phyloP scores from a whole-genome alignment of 1,139 yeast genomes.

The Pichia sp. region DNA sequence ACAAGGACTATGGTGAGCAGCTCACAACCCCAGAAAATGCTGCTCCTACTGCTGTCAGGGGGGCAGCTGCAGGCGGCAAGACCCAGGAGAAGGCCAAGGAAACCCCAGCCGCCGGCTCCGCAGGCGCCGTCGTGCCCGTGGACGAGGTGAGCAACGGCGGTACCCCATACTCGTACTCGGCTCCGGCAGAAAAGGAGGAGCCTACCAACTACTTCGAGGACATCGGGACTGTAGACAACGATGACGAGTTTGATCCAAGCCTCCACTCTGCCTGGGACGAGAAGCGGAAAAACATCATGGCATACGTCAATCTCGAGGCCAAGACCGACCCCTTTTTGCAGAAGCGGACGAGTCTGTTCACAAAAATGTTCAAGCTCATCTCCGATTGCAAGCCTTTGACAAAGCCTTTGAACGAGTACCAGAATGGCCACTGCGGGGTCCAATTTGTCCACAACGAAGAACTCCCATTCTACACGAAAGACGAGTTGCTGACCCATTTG shows the following conservation, averaged over 20 bases:
- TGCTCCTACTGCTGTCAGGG: too few species aligned
- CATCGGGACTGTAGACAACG: background rate
- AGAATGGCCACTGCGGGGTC: slow-evolving; percentile 21
- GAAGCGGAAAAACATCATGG: slow-evolving; percentile 6
- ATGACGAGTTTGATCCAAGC: slow-evolving; percentile 1
- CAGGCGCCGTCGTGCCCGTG: background rate
- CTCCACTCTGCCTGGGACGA: slow-evolving; percentile 4
- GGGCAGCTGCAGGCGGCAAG: too few species aligned
- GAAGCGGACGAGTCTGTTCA: slow-evolving; percentile 14
- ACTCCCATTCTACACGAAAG: slow-evolving; percentile 25
- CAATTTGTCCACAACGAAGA: slow-evolving; percentile 29
- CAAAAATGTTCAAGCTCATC: slow-evolving; percentile 28
- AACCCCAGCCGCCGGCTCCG: too few species aligned
- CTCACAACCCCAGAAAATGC: too few species aligned
- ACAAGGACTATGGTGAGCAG: background rate
- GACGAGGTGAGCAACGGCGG: background rate
- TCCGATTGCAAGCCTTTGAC: slow-evolving; percentile 29
- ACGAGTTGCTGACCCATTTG: slow-evolving; percentile 31
- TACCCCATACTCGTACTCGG: background rate
- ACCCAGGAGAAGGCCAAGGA: too few species aligned
- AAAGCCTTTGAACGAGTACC: slow-evolving; percentile 28
- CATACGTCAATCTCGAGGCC: slow-evolving; percentile 18
- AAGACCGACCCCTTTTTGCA: slow-evolving; percentile 3
- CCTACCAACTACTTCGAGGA: background rate
- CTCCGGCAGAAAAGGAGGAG: background rate